A percentile compares a stretch with the other conserved stretches of the same genome.
These are phyloP conservation scores for Camellia japonica DNA, from an alignment of 148 eudicot species.

Conservation along the genomic window DNA sequence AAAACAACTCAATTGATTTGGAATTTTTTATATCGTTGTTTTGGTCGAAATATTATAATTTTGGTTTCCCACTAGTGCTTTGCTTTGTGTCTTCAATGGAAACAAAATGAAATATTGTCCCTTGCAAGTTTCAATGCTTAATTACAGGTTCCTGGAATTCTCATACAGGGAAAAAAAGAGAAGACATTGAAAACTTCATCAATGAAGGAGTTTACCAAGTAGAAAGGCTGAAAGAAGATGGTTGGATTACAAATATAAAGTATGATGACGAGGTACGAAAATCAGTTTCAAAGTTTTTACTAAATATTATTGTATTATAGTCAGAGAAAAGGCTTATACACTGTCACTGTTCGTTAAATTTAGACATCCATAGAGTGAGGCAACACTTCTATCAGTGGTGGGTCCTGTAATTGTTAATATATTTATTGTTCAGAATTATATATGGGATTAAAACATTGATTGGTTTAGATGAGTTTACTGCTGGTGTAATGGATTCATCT, in stretches of 20 bases:
- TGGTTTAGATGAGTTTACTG: no score
- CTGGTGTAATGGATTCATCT: no score
- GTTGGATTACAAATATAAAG: slow-evolving; percentile 82
- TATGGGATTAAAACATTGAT: no score
- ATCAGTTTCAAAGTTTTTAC: slow-evolving; percentile 4
- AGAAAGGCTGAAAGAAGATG: slow-evolving; percentile 78
- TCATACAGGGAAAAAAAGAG: slow-evolving; percentile 65
- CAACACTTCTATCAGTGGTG: not conserved
- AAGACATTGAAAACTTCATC: slow-evolving; percentile 73
- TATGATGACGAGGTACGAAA: slow-evolving; percentile 87
- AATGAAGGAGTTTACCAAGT: slow-evolving; percentile 82
- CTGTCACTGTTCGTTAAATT: not conserved
- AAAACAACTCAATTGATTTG: no score
- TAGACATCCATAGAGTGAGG: not conserved
- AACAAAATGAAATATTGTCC: no score
- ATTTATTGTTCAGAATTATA: no score
- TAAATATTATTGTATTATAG: not conserved
- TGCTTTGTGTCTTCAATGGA: no score
- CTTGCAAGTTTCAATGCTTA: not conserved
- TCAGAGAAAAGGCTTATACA: not conserved
- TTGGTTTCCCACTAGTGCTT: no score
- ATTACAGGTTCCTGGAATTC: slow-evolving; percentile 22
- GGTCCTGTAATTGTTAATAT: not conserved
- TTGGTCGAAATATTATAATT: no score
- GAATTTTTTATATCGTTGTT: no score